Conservation (phyloP, 768 basidiomycete species). For the Pulveroboletus sp. region DNA sequence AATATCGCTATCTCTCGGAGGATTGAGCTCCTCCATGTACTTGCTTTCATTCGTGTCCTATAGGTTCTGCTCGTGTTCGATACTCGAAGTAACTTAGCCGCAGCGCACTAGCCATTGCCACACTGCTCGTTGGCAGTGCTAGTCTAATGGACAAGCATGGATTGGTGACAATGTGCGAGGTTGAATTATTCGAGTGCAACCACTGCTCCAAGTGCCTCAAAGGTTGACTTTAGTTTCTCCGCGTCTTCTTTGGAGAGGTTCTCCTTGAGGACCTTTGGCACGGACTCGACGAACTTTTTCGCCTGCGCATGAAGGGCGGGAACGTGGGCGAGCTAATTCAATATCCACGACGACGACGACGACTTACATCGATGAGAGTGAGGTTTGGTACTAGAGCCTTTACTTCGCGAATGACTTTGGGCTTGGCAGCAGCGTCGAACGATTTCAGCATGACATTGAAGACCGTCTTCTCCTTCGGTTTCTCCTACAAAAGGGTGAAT, state of each 20-base stretch:
- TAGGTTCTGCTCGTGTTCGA: conserved; percentile 11
- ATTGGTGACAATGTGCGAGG: conserved; percentile 6
- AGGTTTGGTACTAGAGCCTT: conserved; percentile 94
- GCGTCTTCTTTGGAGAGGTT: conserved; percentile 95
- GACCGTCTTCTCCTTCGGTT: conserved; percentile 97
- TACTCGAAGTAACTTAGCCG: conserved; percentile 26
- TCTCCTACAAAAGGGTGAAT: conserved; percentile 50
- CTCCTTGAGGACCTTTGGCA: conserved; percentile 92
- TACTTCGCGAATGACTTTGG: conserved; percentile 96
- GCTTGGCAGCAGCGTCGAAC: conserved; percentile 87
- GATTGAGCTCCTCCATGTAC: conserved; percentile 35
- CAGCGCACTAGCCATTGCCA: conserved; percentile 16
- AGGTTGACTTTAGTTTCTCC: conserved; percentile 90
- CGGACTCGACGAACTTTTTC: conserved; percentile 97
- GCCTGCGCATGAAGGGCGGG: conserved; percentile 50
- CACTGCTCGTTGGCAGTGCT: conserved; percentile 11
- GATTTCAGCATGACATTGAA: conserved; percentile 95
- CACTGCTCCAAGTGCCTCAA: conserved; percentile 85
- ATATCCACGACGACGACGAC: background rate
- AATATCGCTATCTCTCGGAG: conserved; percentile 92
- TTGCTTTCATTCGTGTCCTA: conserved; percentile 2
- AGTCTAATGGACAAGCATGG: conserved; percentile 16
- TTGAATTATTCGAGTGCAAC: conserved; percentile 70
- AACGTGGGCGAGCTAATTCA: background rate
- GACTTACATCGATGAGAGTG: conserved; percentile 91